Evolutionary conservation across 306 rosid species (phyloP), one percentile per base, ranked within the genome.

Genomic region (Sicyos baderoa): DNA sequence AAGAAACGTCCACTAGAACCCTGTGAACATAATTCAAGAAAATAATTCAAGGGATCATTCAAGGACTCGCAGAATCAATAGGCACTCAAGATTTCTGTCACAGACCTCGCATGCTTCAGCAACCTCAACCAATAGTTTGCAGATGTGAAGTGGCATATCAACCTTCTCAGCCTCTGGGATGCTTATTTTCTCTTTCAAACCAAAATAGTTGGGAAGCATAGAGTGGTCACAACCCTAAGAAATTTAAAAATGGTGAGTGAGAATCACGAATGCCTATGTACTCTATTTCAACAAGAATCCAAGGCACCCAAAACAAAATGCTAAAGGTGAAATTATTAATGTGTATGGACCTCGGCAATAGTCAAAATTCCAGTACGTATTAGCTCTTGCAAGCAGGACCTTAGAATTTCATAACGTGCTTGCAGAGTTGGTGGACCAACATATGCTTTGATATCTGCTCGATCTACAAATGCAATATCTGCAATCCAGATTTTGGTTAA

Each of bases 341-440:
- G 70, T 67, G 47, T 52, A 35, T 47, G 76, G 80, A 88, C 97
- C 90, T 86, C 84, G 73, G 74, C 71, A 79, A 70, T 79, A 25
- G 88, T 68, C 74, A 90, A 75, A 70, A 94, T 85, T 72, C 87
- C 88, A 27, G 87, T 76, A 51, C 84, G 87, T 74, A 85, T 74
- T 75, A 94, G 85, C 76, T 94, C 99, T 80, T 82, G 81, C 79
- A 88, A 68, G 85, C 96, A 90, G 80, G 97, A 87, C 80, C 90
- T 85, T 45, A 94, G 73, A 74, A 94, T 94, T 79, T 90, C 97
- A 70, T 85, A 90, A 65, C 99, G 91, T 35, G 99, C 99, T 81
- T 94, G 85, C 66, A 94, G 88, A 56, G 96, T 85, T 75, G 99
- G 99, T 54, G 99, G 99, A 76, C 99, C 99, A 23, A 94, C 95